Conservation (phyloP, 768 basidiomycete species). For the Vishniacozyma victoriae region DNA sequence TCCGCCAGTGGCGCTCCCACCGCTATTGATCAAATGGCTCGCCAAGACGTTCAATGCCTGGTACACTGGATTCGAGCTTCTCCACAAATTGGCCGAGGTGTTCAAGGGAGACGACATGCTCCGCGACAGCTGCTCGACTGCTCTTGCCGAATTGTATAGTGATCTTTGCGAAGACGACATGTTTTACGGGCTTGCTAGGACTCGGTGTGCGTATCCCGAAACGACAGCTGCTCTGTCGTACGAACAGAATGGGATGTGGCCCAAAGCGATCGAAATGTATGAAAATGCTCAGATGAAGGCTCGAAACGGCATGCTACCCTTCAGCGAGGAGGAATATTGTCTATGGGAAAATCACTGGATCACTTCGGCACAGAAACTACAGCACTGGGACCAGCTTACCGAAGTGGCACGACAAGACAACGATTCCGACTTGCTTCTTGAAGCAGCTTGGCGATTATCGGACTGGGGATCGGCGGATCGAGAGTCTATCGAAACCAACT, state of each 20-base stretch:
- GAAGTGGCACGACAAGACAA: conserved; percentile 83
- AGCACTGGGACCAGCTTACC: conserved; percentile 92
- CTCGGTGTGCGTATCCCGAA: conserved; percentile 78
- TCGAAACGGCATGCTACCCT: conserved; percentile 71
- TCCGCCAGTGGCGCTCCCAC: conserved; percentile 82
- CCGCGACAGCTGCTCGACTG: conserved; percentile 78
- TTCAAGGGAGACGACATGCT: conserved; percentile 70
- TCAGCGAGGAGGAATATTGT: conserved; percentile 90
- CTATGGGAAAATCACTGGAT: conserved; percentile 99
- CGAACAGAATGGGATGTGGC: conserved; percentile 98
- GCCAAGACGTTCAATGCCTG: conserved; percentile 95
- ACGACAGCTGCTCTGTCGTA: conserved; percentile 78
- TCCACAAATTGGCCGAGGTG: conserved; percentile 71
- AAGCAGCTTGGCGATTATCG: conserved; percentile 86
- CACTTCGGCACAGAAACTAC: conserved; percentile 85
- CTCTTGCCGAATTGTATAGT: conserved; percentile 89
- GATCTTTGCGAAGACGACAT: conserved; percentile 94
- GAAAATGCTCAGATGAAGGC: conserved; percentile 84
- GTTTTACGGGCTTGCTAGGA: conserved; percentile 93
- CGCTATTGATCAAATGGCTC: conserved; percentile 90
- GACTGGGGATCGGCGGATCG: conserved; percentile 71
- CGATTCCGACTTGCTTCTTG: conserved; percentile 85
- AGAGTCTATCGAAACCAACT: conserved; percentile 69
- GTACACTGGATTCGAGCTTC: conserved; percentile 81
- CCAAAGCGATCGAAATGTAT: conserved; percentile 78